Conservation (phyloP, 192 early-diverging fungal species). For the Podochytrium sp. region DNA sequence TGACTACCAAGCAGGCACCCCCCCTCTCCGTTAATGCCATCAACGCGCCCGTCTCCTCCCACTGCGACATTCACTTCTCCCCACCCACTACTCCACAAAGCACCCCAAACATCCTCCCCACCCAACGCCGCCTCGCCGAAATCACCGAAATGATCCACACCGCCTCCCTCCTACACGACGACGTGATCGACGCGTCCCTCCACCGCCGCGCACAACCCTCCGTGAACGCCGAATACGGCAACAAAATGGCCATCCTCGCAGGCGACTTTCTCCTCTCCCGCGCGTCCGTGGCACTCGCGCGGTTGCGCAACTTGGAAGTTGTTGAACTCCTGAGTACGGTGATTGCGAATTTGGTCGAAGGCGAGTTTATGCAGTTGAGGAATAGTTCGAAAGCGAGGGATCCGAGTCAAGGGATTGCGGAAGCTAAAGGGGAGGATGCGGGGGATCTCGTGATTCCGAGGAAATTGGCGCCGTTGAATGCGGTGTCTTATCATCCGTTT, state of each 20-base stretch:
- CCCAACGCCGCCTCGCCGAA: slow-evolving; percentile 91
- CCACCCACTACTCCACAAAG: not conserved
- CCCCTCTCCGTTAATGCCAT: not conserved
- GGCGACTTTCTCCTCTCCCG: slow-evolving; percentile 91
- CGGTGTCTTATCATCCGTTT: not conserved
- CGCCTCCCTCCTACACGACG: slow-evolving; percentile 92
- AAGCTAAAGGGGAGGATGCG: not conserved
- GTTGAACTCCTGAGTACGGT: slow-evolving; percentile 92
- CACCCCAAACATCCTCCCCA: slow-evolving; percentile 65
- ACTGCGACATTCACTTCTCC: not conserved
- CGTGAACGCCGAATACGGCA: slow-evolving; percentile 88
- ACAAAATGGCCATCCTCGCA: slow-evolving; percentile 95
- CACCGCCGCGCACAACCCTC: slow-evolving; percentile 76
- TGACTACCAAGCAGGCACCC: not conserved
- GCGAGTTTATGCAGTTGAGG: slow-evolving; percentile 96
- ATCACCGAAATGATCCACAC: slow-evolving; percentile 99
- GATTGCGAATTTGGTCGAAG: slow-evolving; percentile 93
- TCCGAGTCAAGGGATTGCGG: slow-evolving; percentile 9
- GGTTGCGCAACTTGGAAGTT: slow-evolving; percentile 87
- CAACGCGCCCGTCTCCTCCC: slow-evolving; percentile 16
- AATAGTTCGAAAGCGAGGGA: slow-evolving; percentile 49
- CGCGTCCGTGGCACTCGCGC: slow-evolving; percentile 87
- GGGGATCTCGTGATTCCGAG: not conserved
- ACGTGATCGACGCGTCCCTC: slow-evolving; percentile 81
- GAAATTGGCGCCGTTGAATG: not conserved